phyloP scores from a whole-genome alignment of 768 basidiomycete species.

The Dioszegia aurantiaca region DNA sequence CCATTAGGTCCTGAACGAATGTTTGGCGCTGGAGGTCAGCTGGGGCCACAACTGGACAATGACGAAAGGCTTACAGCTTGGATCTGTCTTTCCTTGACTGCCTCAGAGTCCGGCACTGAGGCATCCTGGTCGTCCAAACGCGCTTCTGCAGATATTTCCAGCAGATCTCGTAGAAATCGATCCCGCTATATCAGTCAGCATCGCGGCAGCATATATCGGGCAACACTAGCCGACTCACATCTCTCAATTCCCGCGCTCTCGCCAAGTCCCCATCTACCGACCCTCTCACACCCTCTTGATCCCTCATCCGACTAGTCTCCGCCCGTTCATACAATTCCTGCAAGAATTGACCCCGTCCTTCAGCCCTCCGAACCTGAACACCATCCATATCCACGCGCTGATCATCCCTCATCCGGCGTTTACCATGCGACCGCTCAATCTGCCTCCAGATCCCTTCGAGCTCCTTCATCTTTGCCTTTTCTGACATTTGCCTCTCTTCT shows the following conservation, averaged over 20 bases:
- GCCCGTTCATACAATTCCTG: conserved; percentile 19
- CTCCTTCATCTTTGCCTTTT: conserved; percentile 60
- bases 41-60: no score
- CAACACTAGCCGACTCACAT: conserved; percentile 21
- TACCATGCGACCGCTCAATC: conserved; percentile 52
- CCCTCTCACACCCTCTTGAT: conserved; percentile 24
- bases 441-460: conserved; percentile 52
- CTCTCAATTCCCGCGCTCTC: conserved; percentile 31
- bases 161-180: conserved; percentile 29
- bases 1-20: conserved; percentile 13
- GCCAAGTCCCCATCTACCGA: conserved; percentile 29
- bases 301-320: conserved; percentile 19
- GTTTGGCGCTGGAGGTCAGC: conserved; percentile 17
- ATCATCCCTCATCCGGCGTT: conserved; percentile 27
- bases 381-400: conserved; percentile 19
- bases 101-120: background rate
- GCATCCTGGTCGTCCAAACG: conserved; percentile 37
- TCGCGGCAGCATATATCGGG: no score
- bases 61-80: background rate
- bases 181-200: conserved; percentile 28
- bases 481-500: conserved; percentile 58
- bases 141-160: conserved; percentile 29
- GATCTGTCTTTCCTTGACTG: background rate
- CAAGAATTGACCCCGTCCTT: conserved; percentile 26
- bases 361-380: background rate